These are phyloP conservation scores for Kwoniella pini DNA, from an alignment of 768 basidiomycete genomes.

Conservation along the genomic window DNA sequence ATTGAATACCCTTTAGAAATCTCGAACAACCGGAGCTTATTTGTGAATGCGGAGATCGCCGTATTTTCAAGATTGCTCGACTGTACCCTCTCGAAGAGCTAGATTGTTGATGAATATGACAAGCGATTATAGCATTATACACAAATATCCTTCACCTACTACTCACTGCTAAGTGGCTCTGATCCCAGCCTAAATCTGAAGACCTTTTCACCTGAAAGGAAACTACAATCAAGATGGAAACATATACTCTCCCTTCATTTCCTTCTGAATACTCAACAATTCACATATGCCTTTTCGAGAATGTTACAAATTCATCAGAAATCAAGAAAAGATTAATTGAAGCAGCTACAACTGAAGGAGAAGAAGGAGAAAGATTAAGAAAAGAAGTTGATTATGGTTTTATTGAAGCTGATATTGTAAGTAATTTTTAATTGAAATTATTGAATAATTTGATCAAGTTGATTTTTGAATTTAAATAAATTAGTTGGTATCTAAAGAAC, in stretches of 20 bases:
- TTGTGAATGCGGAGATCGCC: not conserved
- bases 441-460: not conserved
- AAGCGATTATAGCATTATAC: no score
- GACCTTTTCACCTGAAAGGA: not conserved
- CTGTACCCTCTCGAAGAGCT: not conserved
- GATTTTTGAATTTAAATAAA: not conserved
- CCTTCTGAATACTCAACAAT: conserved; percentile 53
- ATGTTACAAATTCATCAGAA: conserved; percentile 65
- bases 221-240: conserved; percentile 49
- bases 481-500: conserved; percentile 77
- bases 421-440: no score
- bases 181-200: not conserved
- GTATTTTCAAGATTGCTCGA: not conserved
- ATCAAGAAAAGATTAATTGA: conserved; percentile 69
- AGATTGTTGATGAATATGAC: no score
- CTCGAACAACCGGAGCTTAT: not conserved
- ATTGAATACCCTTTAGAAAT: not conserved
- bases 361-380: conserved; percentile 66
- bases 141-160: no score
- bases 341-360: conserved; percentile 66
- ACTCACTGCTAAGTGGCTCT: no score
- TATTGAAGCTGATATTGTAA: conserved; percentile 77
- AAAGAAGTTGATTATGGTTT: conserved; percentile 87
- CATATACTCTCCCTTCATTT: conserved; percentile 48
- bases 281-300: conserved; percentile 67